A percentile compares a stretch with the other conserved stretches of the same genome.
Evolutionary conservation across 1,284 basidiomycete genomes (phyloP).

Genomic region (Coriolopsis trogii): DNA sequence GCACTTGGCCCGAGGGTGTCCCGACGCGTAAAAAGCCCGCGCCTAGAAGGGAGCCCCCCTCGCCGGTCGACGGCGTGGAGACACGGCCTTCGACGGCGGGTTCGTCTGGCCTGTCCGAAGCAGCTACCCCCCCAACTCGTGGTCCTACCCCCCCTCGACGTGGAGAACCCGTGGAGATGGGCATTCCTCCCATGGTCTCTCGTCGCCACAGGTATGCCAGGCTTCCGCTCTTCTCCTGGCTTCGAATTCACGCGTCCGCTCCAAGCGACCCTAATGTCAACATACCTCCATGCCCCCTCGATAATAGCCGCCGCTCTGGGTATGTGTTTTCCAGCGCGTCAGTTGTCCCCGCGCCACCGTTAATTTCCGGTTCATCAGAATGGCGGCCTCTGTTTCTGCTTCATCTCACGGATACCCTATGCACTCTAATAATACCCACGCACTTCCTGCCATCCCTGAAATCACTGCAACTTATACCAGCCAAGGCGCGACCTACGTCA

Average conservation of each 20-base stretch:
- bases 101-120: slow-evolving; percentile 62
- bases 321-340: slow-evolving; percentile 35
- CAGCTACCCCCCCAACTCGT: slow-evolving; percentile 66
- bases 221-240: background rate
- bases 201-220: slow-evolving; percentile 52
- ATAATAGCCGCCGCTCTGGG: slow-evolving; percentile 48
- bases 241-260: slow-evolving; percentile 1
- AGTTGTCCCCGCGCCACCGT: background rate
- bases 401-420: slow-evolving; percentile 33
- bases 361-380: slow-evolving; percentile 13
- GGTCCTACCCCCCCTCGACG: slow-evolving; percentile 62
- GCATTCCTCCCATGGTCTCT: slow-evolving; percentile 50
- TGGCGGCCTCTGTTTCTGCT: slow-evolving; percentile 20
- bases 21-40: slow-evolving; percentile 61
- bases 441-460: slow-evolving; percentile 62
- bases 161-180: slow-evolving; percentile 48
- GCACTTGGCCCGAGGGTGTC: slow-evolving; percentile 80
- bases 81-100: slow-evolving; percentile 64
- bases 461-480: slow-evolving; percentile 40
- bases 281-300: slow-evolving; percentile 19
- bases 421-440: slow-evolving; percentile 42
- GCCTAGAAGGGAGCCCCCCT: slow-evolving; percentile 37
- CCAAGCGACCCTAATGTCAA: slow-evolving; percentile 27
- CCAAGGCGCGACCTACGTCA: slow-evolving; percentile 26
- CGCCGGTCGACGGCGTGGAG: slow-evolving; percentile 47